A percentile compares a stretch with the other conserved stretches of the same genome.
phyloP scores from a whole-genome alignment of 768 basidiomycete genomes.

The Russula foetens region DNA sequence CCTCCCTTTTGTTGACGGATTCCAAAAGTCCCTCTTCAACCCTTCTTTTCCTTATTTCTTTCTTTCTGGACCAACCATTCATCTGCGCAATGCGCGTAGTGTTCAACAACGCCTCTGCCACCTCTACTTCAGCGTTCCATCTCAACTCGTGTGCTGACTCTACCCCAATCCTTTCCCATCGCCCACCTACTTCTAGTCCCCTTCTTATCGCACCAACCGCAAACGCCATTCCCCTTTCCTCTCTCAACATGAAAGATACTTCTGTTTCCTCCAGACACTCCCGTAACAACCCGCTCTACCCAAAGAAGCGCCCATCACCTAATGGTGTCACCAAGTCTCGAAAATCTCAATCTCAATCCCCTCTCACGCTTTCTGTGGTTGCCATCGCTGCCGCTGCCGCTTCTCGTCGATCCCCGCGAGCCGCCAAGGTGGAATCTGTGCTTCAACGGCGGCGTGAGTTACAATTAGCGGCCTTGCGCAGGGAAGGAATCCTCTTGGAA shows the following conservation, averaged over 20 bases:
- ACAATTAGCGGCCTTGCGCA: constrained; percentile 59
- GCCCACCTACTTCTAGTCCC: constrained; percentile 21
- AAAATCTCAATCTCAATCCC: constrained; percentile 36
- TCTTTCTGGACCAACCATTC: background rate
- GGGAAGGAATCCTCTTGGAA: constrained; percentile 75
- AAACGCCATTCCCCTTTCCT: constrained; percentile 31
- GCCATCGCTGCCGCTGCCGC: constrained; percentile 30
- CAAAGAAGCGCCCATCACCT: constrained; percentile 81
- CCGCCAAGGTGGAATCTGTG: constrained; percentile 48
- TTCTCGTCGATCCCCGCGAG: constrained; percentile 55
- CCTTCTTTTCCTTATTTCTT: background rate
- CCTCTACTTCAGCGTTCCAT: background rate
- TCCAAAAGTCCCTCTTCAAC: background rate
- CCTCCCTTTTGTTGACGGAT: background rate
- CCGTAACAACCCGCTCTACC: constrained; percentile 59
- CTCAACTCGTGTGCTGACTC: constrained; percentile 14
- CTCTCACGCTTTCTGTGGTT: constrained; percentile 39
- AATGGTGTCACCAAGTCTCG: constrained; percentile 65
- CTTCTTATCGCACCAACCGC: constrained; percentile 31
- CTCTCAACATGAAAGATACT: constrained; percentile 69
- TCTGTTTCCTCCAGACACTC: constrained; percentile 53
- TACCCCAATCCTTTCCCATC: constrained; percentile 15
- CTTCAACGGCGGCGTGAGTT: constrained; percentile 63
- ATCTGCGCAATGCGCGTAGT: background rate
- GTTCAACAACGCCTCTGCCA: background rate